These are phyloP conservation scores for Phaseolus coccineus DNA, from an alignment of 331 rosid species.

Conservation along the genomic window DNA sequence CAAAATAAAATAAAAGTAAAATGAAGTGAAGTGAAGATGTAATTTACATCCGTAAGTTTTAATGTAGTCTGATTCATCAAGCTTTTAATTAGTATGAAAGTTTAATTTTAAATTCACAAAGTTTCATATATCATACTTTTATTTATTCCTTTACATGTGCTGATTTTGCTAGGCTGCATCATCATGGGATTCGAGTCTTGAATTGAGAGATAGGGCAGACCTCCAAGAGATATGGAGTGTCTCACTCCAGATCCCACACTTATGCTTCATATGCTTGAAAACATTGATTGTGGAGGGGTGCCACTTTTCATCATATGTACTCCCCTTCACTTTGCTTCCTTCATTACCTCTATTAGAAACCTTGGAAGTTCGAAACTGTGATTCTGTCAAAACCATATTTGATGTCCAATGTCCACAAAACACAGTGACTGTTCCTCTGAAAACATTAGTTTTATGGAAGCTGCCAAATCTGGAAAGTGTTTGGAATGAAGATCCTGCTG, in stretches of 20 bases:
- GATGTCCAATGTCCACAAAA: background rate
- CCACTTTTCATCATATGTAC: background rate
- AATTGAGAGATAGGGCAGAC: too few species aligned
- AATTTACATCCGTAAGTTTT: too few species aligned
- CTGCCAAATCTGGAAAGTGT: constrained; percentile 22
- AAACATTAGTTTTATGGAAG: background rate
- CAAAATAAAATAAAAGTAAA: too few species aligned
- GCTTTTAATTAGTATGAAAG: too few species aligned
- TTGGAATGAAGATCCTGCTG: background rate
- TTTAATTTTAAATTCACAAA: too few species aligned
- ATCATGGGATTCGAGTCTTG: too few species aligned
- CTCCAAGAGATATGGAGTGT: background rate
- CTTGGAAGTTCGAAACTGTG: constrained; percentile 1
- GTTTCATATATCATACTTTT: too few species aligned
- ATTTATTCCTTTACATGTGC: too few species aligned
- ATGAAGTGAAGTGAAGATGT: too few species aligned
- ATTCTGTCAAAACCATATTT: constrained; percentile 1
- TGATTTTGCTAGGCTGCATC: too few species aligned
- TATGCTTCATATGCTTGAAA: background rate
- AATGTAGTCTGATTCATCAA: too few species aligned
- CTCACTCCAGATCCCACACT: background rate
- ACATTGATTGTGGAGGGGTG: background rate
- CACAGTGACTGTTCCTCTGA: background rate
- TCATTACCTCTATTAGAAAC: too few species aligned
- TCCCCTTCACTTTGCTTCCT: background rate